phyloP scores from a whole-genome alignment of 2,329 filamentous ascomycete species.

The Cladosporium sp. region DNA sequence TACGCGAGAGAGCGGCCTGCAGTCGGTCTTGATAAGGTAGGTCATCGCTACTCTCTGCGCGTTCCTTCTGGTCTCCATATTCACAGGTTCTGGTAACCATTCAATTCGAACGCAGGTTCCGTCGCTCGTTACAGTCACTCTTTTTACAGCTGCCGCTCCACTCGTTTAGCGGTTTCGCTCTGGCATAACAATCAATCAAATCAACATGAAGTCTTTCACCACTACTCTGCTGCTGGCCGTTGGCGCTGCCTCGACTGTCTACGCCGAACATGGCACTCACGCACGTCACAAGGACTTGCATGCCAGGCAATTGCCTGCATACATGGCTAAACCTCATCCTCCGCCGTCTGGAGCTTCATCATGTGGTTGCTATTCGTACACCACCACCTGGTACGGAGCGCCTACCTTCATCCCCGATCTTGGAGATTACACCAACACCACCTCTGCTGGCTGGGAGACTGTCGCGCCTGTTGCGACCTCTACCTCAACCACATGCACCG shows the following conservation, averaged over 20 bases:
- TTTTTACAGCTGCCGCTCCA: conserved; percentile 11
- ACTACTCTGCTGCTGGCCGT: conserved; percentile 11
- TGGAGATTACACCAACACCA: conserved; percentile 9
- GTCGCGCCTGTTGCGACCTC: conserved; percentile 13
- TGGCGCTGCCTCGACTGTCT: conserved; percentile 11
- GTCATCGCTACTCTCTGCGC: background rate
- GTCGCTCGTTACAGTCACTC: conserved; percentile 4
- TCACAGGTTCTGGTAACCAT: conserved; percentile 11
- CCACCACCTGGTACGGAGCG: conserved; percentile 65
- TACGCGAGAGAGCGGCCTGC: background rate
- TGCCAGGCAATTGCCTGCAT: conserved; percentile 12
- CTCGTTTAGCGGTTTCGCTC: conserved; percentile 13
- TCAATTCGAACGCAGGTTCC: conserved; percentile 7
- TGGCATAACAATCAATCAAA: background rate
- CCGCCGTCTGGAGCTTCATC: conserved; percentile 13
- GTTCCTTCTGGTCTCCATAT: background rate
- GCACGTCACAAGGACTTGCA: conserved; percentile 14
- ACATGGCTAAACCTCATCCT: conserved; percentile 1
- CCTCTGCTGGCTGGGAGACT: conserved; percentile 7
- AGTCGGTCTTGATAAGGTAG: conserved; percentile 10
- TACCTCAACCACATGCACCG: conserved; percentile 2
- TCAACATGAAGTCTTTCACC: conserved; percentile 15
- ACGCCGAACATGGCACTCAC: conserved; percentile 11
- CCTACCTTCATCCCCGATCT: conserved; percentile 40
- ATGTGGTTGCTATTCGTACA: conserved; percentile 72